A percentile compares a stretch with the other conserved stretches of the same genome.
Conservation (phyloP, 202 grass and related monocot genomes). For the Zoysia matrella region DNA sequence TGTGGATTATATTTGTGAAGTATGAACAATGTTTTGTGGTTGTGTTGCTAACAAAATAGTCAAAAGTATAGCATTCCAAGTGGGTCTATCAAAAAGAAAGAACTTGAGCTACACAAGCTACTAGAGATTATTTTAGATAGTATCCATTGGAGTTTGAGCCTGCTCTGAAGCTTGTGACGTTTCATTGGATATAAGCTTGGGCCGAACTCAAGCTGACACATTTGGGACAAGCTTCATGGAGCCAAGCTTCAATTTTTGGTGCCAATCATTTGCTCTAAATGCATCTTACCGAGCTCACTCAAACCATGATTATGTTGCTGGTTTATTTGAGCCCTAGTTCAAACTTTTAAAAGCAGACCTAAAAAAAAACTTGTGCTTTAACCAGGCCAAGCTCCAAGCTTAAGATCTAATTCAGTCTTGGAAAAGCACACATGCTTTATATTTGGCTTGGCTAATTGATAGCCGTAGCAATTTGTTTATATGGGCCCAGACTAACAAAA, state of each 20-base stretch:
- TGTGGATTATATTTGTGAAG: constrained; percentile 17
- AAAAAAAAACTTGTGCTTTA: too few relatives aligned
- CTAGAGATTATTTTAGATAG: background rate
- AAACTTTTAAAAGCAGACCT: background rate
- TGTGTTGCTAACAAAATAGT: constrained; percentile 14
- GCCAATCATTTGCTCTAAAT: background rate
- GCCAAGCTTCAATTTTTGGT: background rate
- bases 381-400: background rate
- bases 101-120: background rate
- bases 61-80: background rate
- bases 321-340: background rate
- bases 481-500: background rate
- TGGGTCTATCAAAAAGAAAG: background rate
- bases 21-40: background rate
- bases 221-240: background rate
- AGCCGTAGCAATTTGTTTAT: background rate
- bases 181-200: background rate
- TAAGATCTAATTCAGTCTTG: background rate
- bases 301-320: background rate
- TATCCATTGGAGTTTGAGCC: background rate
- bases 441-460: background rate
- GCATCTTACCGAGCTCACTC: background rate
- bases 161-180: background rate
- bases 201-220: background rate
- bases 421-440: background rate